These are phyloP conservation scores for Tilletiopsis washingtonensis DNA, from an alignment of 1,284 basidiomycete species.

Conservation along the genomic window DNA sequence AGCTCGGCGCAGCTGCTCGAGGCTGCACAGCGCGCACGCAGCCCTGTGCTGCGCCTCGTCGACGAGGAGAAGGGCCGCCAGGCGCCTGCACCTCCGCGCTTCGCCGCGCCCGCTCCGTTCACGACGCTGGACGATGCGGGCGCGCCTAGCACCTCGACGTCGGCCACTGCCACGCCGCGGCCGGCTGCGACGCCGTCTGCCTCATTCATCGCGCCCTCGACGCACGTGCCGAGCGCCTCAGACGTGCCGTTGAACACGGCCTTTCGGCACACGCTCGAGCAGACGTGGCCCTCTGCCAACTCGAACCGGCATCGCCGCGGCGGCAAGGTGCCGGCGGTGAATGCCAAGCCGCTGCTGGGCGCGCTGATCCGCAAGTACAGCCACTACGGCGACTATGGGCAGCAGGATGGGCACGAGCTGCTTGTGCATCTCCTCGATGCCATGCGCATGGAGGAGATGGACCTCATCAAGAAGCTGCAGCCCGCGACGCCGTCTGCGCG, in stretches of 20 bases:
- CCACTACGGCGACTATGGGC: conserved; percentile 73
- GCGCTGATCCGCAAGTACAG: conserved; percentile 76
- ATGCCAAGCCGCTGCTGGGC: conserved; percentile 54
- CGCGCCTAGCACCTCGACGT: too few relatives aligned
- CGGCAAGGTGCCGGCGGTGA: conserved; percentile 19
- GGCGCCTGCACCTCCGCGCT: too few relatives aligned
- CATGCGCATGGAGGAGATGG: conserved; percentile 90
- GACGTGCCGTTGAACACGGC: conserved; percentile 32
- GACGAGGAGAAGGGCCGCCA: conserved; percentile 26
- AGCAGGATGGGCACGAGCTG: conserved; percentile 92
- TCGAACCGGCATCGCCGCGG: conserved; percentile 3
- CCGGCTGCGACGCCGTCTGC: neutral
- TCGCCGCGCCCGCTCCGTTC: too few relatives aligned
- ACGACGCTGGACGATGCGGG: too few relatives aligned
- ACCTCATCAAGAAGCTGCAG: conserved; percentile 65
- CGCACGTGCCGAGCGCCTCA: too few relatives aligned
- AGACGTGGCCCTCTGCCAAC: conserved; percentile 20
- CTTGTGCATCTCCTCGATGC: conserved; percentile 78
- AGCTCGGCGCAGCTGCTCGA: neutral
- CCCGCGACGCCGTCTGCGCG: conserved; percentile 48
- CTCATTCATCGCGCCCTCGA: neutral
- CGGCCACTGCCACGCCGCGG: neutral
- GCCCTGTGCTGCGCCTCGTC: conserved; percentile 24
- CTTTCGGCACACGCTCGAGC: conserved; percentile 31
- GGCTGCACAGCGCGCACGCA: conserved; percentile 11